Evolutionary conservation across 495 filamentous ascomycete genomes (phyloP).

Genomic region (Lophiostoma macrostomum): DNA sequence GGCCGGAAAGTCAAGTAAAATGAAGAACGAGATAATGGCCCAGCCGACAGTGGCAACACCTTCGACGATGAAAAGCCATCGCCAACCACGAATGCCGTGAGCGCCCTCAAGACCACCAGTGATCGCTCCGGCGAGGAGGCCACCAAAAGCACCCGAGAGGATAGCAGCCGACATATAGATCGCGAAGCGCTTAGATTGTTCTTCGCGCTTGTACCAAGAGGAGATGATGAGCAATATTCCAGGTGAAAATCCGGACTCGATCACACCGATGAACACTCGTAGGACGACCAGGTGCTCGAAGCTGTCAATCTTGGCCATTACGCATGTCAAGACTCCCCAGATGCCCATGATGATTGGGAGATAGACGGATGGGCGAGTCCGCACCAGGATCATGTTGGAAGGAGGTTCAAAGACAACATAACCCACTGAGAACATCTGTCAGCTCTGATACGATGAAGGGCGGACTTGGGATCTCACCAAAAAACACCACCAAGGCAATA

Average conservation of each 20-base stretch:
- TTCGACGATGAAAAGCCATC: conserved; percentile 79
- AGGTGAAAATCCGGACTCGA: conserved; percentile 68
- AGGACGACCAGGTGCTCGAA: conserved; percentile 18
- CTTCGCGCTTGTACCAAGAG: conserved; percentile 79
- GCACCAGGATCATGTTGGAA: conserved; percentile 84
- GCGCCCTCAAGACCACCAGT: conserved; percentile 66
- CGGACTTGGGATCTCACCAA: conserved; percentile 42
- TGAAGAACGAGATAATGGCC: conserved; percentile 71
- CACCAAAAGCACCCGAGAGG: conserved; percentile 79
- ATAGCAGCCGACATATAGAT: conserved; percentile 90
- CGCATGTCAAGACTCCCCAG: conserved; percentile 74
- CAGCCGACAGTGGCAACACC: conserved; percentile 71
- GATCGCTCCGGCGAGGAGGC: conserved; percentile 74
- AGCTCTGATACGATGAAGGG: background rate
- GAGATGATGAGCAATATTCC: conserved; percentile 85
- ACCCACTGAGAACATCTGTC: conserved; percentile 47
- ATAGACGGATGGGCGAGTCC: conserved; percentile 37
- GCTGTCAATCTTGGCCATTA: conserved; percentile 53
- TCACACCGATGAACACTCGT: conserved; percentile 14
- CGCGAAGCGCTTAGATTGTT: conserved; percentile 74
- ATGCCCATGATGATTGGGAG: conserved; percentile 55
- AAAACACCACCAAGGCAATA: conserved; percentile 76
- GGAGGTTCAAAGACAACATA: conserved; percentile 84
- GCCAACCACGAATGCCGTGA: conserved; percentile 66
- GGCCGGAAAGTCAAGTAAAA: conserved; percentile 85